phyloP scores from a whole-genome alignment of 2,329 filamentous ascomycete genomes.

The Alternaria postmessia region DNA sequence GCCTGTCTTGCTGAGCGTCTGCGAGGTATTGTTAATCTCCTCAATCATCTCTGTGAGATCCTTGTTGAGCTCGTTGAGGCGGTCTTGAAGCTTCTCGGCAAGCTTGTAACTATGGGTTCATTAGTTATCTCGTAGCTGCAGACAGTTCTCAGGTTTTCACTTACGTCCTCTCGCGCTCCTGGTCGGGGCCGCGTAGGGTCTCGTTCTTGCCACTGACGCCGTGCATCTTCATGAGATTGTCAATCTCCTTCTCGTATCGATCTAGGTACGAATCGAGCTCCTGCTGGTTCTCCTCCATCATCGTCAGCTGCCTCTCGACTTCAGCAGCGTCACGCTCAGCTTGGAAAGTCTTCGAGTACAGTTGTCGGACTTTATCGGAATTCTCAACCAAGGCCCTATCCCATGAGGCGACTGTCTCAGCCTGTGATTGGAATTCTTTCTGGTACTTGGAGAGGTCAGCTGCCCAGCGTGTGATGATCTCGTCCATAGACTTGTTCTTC shows the following conservation, averaged over 20 bases:
- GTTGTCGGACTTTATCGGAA: constrained; percentile 90
- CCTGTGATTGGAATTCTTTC: constrained; percentile 93
- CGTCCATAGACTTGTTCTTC: constrained; percentile 99
- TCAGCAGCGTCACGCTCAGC: constrained; percentile 92
- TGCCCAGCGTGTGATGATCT: constrained; percentile 97
- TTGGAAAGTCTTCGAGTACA: constrained; percentile 91
- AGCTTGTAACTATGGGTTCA: constrained; percentile 72
- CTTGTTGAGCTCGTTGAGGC: constrained; percentile 91
- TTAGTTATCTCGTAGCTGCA: constrained; percentile 10
- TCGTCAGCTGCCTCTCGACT: constrained; percentile 88
- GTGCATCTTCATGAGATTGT: constrained; percentile 90
- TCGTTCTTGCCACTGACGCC: constrained; percentile 69
- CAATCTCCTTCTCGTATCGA: constrained; percentile 89
- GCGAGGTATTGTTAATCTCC: constrained; percentile 94
- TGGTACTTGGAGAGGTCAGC: constrained; percentile 95
- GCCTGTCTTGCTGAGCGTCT: constrained; percentile 84
- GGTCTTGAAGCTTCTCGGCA: constrained; percentile 89
- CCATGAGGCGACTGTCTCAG: constrained; percentile 86
- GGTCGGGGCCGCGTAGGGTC: constrained; percentile 84
- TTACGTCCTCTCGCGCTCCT: constrained; percentile 91
- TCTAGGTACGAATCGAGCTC: constrained; percentile 90
- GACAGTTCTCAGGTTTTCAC: constrained; percentile 37
- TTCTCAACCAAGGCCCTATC: constrained; percentile 93
- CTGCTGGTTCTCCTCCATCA: constrained; percentile 90
- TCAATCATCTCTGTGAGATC: constrained; percentile 96